Percentiles rank a stretch among this genome's conserved stretches.
Evolutionary conservation across 139 green algal species (phyloP).

Genomic region (Haematococcus lacustris): DNA sequence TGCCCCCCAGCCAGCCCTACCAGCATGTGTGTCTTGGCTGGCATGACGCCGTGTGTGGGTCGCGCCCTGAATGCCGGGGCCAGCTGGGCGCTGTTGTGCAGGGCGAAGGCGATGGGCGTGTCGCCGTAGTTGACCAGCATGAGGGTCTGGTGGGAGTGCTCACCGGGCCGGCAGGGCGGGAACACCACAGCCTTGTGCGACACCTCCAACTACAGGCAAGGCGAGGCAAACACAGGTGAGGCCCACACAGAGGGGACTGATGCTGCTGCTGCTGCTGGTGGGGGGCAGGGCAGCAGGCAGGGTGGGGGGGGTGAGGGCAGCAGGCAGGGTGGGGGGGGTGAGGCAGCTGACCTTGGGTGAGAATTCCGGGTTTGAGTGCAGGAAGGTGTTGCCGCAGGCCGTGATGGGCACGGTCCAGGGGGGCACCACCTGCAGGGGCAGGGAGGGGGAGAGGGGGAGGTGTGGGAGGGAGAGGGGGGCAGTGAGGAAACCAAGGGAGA

Average conservation of each 20-base stretch:
- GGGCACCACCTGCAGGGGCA: constrained; percentile 18
- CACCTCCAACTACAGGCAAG: constrained; percentile 25
- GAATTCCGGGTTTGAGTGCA: constrained; percentile 40
- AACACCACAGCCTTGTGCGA: constrained; percentile 35
- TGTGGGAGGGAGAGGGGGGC: too few species aligned
- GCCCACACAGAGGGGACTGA: too few species aligned
- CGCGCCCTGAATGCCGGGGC: constrained; percentile 17
- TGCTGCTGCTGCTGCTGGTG: too few species aligned
- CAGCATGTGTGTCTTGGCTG: constrained; percentile 45
- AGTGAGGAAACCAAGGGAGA: too few species aligned
- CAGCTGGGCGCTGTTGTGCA: constrained; percentile 15
- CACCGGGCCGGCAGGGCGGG: constrained; percentile 34
- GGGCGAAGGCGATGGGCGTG: constrained; percentile 47
- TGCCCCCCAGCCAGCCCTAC: too few species aligned
- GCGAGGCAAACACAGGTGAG: too few species aligned
- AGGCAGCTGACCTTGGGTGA: constrained; percentile 29
- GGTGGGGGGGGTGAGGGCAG: too few species aligned
- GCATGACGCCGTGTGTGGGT: constrained; percentile 29
- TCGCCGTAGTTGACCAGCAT: constrained; percentile 58
- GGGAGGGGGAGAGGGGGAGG: too few species aligned
- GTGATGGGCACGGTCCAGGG: constrained; percentile 18
- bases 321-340: too few species aligned
- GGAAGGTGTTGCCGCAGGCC: constrained; percentile 48
- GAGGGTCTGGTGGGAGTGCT: constrained; percentile 43
- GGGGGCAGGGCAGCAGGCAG: too few species aligned